Base-by-base conservation (phyloP, 768 basidiomycete genomes). In the Boletus rubropictus region DNA sequence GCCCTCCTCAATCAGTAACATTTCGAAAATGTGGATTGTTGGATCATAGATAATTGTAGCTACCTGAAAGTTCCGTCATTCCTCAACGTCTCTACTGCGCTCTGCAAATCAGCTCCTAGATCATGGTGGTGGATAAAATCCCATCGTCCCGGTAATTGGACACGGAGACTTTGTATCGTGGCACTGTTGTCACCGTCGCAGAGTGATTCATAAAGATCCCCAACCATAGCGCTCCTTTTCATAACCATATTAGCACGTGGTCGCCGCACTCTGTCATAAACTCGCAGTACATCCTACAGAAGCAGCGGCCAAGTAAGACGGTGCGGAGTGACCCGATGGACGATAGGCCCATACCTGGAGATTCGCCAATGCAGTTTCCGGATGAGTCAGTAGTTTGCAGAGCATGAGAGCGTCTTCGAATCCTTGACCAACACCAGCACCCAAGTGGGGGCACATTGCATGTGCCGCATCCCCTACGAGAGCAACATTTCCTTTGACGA, bases 381-480 rank as follows among this genome's bases (percentile, higher is more conserved):
- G 68, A 50, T 75, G 72, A 6, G 58, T 55, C 14, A 82, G 71
- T 12, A 82, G 61, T 10, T 69, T 64, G 32, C 69, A 71, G 4
- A 82, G 61, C 5, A 75, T 57, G 37, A 72, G 71, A 1, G 72
- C 74, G 49, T 81, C 81, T 54, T 82, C 80, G 24, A 81, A 69
- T 2, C 77, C 80, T 62, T 82, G 80, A 7, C 80, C 76, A 7
- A 76, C 77, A 2, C 80, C 80, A 0, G 78, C 72, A 3, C 79
- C 79, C 9, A 81, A 63, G 59, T 81, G 79, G 1, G 81, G 79
- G 28, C 72, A 54, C 80, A 81, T 81, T 0, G 66, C 78, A 54
- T 82, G 80, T 8, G 80, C 80, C 15, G 80, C 73, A 57, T 82
- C 80, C 5, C 78, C 80, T 22, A 79, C 64, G 18, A 81, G 65